Evolutionary conservation across 306 rosid genomes (phyloP), one percentile per base, ranked within the genome.

Genomic region (Cucumis melo): DNA sequence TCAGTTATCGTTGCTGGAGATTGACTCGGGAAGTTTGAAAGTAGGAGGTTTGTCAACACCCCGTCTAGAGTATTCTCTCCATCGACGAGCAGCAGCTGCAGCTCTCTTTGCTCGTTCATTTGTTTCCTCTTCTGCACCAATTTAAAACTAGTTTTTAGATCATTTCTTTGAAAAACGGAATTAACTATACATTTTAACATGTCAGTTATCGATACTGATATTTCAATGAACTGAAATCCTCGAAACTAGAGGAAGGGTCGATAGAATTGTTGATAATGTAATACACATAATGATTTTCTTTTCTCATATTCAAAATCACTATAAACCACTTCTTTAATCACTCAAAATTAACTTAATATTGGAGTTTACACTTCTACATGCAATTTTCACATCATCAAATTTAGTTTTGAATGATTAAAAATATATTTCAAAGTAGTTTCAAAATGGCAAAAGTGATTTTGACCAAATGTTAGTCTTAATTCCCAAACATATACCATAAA

Each of bases 21-120:
- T 64, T 58, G 85, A 77, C 77, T 90, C 96, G 13, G 96, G 99
- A 80, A 94, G 99, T 80, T 94, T 94, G 78, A 86, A 87, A 21
- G 91, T 83, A 23, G 96, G 92, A 84, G 88, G 89, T 85, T 91
- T 94, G 78, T 89, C 93, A 3, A 72, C 91, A 14, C 97, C 96
- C 77, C 81, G 88, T 79, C 99, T 87, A 7, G 99, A 94, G 85
- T 94, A 94, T 86, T 94, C 99, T 72, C 99, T 85, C 99, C 99
- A 94, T 83, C 94, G 85, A 61, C 97, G 80, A 76, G 99, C 91
- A 0, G 93, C 99, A 10, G 97, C 91, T 0, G 99, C 99, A 1
- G 97, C 96, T 80, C 87, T 84, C 27, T 74, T 92, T 14, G 91
- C 89, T 80, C 93, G 87, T 80, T 92, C 96, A 55, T 88, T 90